These are phyloP conservation scores for Turnera subulata DNA, from an alignment of 345 rosid genomes.

Conservation along the genomic window DNA sequence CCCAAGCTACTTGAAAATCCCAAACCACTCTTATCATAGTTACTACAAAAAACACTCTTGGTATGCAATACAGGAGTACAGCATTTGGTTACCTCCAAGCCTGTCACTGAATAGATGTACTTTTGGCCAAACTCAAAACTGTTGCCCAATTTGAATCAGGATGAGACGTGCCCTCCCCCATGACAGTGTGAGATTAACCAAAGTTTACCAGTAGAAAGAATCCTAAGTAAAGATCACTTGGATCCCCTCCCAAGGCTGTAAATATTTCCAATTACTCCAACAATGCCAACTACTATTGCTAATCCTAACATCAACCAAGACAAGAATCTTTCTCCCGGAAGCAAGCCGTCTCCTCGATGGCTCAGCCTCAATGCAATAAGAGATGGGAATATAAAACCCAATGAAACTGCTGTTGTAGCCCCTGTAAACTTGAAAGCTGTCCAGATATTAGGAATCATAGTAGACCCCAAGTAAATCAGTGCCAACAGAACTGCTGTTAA, in stretches of 20 bases:
- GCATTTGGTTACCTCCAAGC: no score
- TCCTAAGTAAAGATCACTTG: slow-evolving; percentile 15
- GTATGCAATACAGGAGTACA: no score
- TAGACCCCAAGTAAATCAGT: slow-evolving; percentile 70
- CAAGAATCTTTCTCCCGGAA: slow-evolving; percentile 37
- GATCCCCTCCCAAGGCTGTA: slow-evolving; percentile 53
- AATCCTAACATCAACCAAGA: slow-evolving; percentile 72
- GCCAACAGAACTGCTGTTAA: slow-evolving; percentile 57
- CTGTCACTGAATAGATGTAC: no score
- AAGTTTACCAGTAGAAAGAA: not conserved
- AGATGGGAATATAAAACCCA: slow-evolving; percentile 91
- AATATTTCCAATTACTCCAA: slow-evolving; percentile 71
- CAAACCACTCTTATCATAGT: no score
- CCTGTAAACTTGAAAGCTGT: slow-evolving; percentile 97
- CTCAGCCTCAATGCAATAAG: slow-evolving; percentile 68
- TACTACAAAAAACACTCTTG: no score
- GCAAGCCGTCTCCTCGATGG: slow-evolving; percentile 45
- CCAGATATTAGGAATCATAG: slow-evolving; percentile 95
- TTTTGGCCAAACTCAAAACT: no score
- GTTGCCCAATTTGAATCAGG: no score
- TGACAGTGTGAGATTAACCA: no score
- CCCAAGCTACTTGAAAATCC: no score
- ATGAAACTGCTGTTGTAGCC: slow-evolving; percentile 93
- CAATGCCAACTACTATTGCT: slow-evolving; percentile 65
- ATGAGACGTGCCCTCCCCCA: no score